Base-by-base conservation (phyloP, 148 eudicot species). In the Persicaria tinctoria region DNA sequence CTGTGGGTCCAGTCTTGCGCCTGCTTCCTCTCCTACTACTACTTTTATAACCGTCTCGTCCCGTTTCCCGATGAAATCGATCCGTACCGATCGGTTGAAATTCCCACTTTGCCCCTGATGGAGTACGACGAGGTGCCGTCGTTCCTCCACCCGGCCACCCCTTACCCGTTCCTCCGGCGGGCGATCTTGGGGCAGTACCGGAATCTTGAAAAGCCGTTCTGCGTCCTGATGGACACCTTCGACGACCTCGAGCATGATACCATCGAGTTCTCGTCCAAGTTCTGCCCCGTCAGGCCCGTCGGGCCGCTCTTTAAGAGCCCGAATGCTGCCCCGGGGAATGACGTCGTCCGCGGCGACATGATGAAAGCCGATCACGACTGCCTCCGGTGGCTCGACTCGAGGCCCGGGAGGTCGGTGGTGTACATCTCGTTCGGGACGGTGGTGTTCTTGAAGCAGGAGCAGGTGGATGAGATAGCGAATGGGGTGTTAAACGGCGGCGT, bases 401-500 rank as follows among this genome's bases (percentile, higher is more conserved):
- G 77, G 75, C 83, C 86, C 0, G 78, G 78, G 0, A 53, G 74
- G 3, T 83, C 94, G 0, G 97, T 91, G 6, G 92, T 91, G 59
- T 88, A 91, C 76, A 84, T 93, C 4, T 91, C 93, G 48, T 89
- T 86, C 46, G 98, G 98, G 9, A 93, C 93, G 9, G 73, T 91
- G 1, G 93, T 89, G 17, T 63, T 68, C 32, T 57, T 86, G 81
- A 84, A 83, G 60, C 94, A 91, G 46, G 87, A 91, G 23, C 97
- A 93, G 60, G 55, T 89, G 1, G 77, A 91, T 32, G 97, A 88
- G 80, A 81, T 93, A 3, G 98, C 98, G 0, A 71, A 80, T 8
- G 98, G 93, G 45, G 51, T 93, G 44, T 70, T 84, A 27, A 76
- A 75, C 20, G 76, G 92, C 0, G 88, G 73, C 0, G 82, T 91